These are phyloP conservation scores for Fraxinus paxiana DNA, from an alignment of 305 asterid genomes.

Conservation along the genomic window DNA sequence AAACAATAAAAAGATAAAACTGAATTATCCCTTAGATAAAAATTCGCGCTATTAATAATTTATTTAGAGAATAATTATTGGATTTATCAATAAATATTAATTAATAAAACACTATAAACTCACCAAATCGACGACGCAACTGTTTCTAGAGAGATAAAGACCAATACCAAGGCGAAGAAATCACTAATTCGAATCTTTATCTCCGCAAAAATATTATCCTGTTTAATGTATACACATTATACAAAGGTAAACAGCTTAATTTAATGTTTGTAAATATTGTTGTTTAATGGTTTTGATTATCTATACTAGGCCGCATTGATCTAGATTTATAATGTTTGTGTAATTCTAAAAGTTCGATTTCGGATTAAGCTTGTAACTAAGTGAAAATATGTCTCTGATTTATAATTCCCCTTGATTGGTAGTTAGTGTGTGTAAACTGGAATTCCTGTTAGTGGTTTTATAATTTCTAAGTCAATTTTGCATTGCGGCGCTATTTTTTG, in stretches of 20 bases:
- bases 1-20: neutral
- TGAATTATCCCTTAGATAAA: neutral
- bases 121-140: neutral
- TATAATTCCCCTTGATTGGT: neutral
- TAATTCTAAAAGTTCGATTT: neutral
- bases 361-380: neutral
- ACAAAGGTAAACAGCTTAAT: neutral
- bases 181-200: neutral
- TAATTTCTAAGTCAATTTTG: neutral
- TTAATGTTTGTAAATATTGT: neutral
- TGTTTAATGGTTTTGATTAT: neutral
- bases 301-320: neutral
- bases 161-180: neutral
- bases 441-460: neutral
- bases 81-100: neutral
- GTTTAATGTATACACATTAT: neutral
- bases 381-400: neutral
- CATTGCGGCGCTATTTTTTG: neutral
- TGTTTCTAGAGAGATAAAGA: neutral
- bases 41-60: neutral
- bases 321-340: neutral
- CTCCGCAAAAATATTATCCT: neutral
- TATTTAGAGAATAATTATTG: neutral
- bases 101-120: neutral
- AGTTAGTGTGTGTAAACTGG: neutral